Percentiles rank a stretch among this genome's conserved stretches.
phyloP scores from a whole-genome alignment of 179 eudicot genomes.

The Silene coronaria region DNA sequence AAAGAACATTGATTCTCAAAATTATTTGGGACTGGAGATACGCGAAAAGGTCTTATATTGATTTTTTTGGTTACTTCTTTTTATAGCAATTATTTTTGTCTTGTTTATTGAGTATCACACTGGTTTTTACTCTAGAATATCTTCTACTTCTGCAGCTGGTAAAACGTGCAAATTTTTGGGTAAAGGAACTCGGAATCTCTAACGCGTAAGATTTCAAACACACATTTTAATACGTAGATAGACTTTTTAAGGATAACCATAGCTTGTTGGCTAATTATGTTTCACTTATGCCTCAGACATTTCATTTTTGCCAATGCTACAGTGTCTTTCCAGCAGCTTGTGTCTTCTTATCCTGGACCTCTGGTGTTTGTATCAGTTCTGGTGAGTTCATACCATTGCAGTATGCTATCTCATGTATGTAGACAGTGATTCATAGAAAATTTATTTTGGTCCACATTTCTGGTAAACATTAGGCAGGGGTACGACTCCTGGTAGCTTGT shows the following conservation, averaged over 20 bases:
- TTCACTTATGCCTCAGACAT: conserved; percentile 46
- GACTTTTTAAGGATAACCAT: background rate
- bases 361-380: conserved; percentile 69
- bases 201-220: conserved; percentile 57
- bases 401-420: conserved; percentile 3
- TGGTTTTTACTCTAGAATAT: background rate
- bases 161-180: conserved; percentile 77
- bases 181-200: conserved; percentile 50
- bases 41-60: conserved; percentile 59
- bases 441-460: no score
- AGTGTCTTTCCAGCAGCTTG: conserved; percentile 66
- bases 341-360: conserved; percentile 90
- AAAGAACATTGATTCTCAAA: conserved; percentile 45
- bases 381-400: conserved; percentile 45
- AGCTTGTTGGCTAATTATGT: conserved; percentile 14
- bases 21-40: conserved; percentile 92
- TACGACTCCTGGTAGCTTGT: background rate
- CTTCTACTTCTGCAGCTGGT: conserved; percentile 60
- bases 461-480: no score
- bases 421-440: no score
- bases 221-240: background rate
- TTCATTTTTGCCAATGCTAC: conserved; percentile 81
- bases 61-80: conserved; percentile 18
- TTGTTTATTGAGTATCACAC: conserved; percentile 12
- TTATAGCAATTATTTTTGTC: conserved; percentile 10